Conservation (phyloP, 371 early-diverging fungal genomes). For the Syncephalastrum contaminatum region DNA sequence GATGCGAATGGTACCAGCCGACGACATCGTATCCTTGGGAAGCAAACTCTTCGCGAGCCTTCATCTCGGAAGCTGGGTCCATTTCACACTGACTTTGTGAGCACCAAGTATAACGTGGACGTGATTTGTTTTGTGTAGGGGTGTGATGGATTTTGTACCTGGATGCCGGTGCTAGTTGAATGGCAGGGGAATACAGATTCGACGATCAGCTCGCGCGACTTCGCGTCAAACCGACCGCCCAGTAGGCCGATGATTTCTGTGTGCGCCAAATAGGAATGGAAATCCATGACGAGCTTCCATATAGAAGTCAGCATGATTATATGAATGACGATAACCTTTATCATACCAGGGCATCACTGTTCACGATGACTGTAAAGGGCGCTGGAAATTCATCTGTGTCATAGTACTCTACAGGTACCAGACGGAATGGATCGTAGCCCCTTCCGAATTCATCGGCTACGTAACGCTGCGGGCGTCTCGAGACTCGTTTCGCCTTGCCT, state of each 20-base stretch:
- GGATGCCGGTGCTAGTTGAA: constrained; percentile 69
- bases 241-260: constrained; percentile 88
- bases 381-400: constrained; percentile 42
- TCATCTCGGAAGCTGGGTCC: constrained; percentile 79
- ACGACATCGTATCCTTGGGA: constrained; percentile 72
- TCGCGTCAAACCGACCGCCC: constrained; percentile 67
- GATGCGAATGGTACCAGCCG: constrained; percentile 95
- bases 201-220: constrained; percentile 48
- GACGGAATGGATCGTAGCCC: constrained; percentile 68
- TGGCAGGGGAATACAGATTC: constrained; percentile 62
- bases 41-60: constrained; percentile 70
- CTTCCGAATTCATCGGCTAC: constrained; percentile 39
- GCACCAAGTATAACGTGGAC: background rate
- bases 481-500: constrained; percentile 36
- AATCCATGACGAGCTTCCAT: constrained; percentile 79
- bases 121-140: background rate
- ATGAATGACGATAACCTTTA: background rate
- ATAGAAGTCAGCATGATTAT: background rate
- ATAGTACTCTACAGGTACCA: constrained; percentile 61
- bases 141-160: constrained; percentile 34
- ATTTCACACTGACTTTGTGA: constrained; percentile 34
- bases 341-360: constrained; percentile 63
- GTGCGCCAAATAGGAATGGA: constrained; percentile 81
- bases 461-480: constrained; percentile 34
- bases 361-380: constrained; percentile 62